phyloP scores from a whole-genome alignment of 768 basidiomycete species.

The Rhizopogon rudus region DNA sequence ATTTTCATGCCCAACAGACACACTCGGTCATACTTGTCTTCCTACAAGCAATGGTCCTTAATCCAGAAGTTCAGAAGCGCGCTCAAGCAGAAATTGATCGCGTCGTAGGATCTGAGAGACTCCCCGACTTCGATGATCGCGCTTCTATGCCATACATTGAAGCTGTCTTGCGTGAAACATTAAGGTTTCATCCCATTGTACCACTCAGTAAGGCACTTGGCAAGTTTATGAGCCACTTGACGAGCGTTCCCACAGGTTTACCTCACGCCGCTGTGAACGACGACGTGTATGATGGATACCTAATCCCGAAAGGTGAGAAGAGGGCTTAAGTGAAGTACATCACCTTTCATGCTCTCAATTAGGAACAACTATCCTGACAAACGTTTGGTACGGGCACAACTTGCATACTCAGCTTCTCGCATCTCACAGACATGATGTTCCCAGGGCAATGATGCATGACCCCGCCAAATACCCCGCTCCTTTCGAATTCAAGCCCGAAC shows the following conservation, averaged over 20 bases:
- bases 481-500: conserved; percentile 28
- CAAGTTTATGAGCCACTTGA: background rate
- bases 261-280: conserved; percentile 4
- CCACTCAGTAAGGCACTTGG: conserved; percentile 18
- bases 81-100: conserved; percentile 12
- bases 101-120: conserved; percentile 5
- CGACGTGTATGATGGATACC: conserved; percentile 8
- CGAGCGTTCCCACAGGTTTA: background rate
- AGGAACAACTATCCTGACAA: conserved; percentile 3
- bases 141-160: conserved; percentile 9
- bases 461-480: conserved; percentile 28
- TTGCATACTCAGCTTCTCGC: background rate
- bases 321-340: background rate
- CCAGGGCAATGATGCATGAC: conserved; percentile 36
- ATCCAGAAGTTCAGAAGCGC: conserved; percentile 7
- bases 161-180: conserved; percentile 18
- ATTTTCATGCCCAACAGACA: conserved; percentile 2
- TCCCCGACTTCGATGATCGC: conserved; percentile 8
- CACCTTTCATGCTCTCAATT: background rate
- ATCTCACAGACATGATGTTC: background rate
- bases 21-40: conserved; percentile 4
- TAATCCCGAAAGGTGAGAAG: conserved; percentile 4
- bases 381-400: background rate
- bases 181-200: conserved; percentile 19
- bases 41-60: conserved; percentile 13